Evolutionary conservation across 306 rosid species (phyloP), one percentile per base, ranked within the genome.

Genomic region (Prunus padus): DNA sequence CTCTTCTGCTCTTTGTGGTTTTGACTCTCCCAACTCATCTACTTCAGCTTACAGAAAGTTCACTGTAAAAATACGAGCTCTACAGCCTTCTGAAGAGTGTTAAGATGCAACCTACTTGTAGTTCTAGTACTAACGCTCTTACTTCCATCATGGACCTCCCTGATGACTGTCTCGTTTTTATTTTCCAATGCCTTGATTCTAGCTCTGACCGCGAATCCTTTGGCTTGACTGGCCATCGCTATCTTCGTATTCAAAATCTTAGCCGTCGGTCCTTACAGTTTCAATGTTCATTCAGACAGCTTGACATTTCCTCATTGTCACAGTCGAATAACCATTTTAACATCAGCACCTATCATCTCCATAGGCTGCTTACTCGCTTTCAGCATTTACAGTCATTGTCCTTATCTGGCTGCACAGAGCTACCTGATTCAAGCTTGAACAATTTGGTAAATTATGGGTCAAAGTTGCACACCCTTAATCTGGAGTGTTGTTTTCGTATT

Each of bases 221-320:
- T 83, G 88, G 93, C 62, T 67, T 88, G 79, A 88, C 91, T 55
- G 88, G 93, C 69, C 87, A 55, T 3, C 81, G 85, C 19, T 90
- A 87, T 89, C 86, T 88, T 52, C 55, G 74, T 46, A 50, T 90
- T 71, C 93, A 88, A 74, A 77, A 90, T 72, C 70, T 80, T 71
- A 85, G 80, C 69, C 81, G 83, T 0, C 84, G 46, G 15, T 81
- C 89, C 56, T 67, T 90, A 69, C 89, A 87, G 71, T 87, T 87
- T 60, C 79, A 72, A 56, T 87, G 89, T 68, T 89, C 90, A 56
- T 69, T 83, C 66, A 65, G 62, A 15, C 45, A 78, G 61, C 76
- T 82, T n/a, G 52, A 31, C 57, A 88, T 72, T 75, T 73, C 83
- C 47, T 74, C 84, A 55, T 72, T 84, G 20, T 81, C 75, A 6